These are phyloP conservation scores for Ophiostoma sp. DNA, from an alignment of 2,329 filamentous ascomycete genomes.

Conservation along the genomic window DNA sequence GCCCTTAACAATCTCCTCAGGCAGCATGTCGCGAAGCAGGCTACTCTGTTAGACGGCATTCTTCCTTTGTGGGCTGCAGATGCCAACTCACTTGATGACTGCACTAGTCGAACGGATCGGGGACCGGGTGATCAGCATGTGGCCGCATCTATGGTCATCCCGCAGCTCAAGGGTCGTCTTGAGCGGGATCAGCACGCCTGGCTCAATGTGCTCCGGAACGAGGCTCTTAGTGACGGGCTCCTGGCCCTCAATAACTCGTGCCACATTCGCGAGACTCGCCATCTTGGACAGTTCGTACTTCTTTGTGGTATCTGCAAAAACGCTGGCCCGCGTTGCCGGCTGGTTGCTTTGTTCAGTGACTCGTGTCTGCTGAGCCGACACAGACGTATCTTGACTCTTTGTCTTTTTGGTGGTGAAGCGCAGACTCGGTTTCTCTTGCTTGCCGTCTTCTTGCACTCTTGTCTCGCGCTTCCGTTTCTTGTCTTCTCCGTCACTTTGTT, in stretches of 20 bases:
- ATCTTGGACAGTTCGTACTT: constrained; percentile 23
- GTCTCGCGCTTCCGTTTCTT: constrained; percentile 22
- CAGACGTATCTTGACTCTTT: background rate
- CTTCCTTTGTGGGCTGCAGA: background rate
- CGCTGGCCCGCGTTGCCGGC: background rate
- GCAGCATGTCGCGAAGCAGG: constrained; percentile 51
- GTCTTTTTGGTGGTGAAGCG: background rate
- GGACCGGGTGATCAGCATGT: constrained; percentile 65
- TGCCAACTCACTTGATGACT: constrained; percentile 62
- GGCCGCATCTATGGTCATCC: constrained; percentile 53
- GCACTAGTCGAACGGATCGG: constrained; percentile 66
- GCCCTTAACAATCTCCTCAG: constrained; percentile 58
- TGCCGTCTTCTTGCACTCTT: background rate
- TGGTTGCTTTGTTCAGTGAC: background rate
- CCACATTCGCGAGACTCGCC: constrained; percentile 24
- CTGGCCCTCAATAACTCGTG: constrained; percentile 30
- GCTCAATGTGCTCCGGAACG: constrained; percentile 35
- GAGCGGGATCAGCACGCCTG: constrained; percentile 53
- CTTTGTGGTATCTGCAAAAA: constrained; percentile 11
- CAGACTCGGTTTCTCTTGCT: background rate
- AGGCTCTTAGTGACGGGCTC: constrained; percentile 33
- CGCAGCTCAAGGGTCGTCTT: constrained; percentile 60
- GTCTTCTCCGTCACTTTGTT: constrained; percentile 20
- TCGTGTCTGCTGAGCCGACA: no score
- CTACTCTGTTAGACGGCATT: constrained; percentile 33